Evolutionary conservation across 345 rosid species (phyloP), one percentile per base, ranked within the genome.

Genomic region (Citrus sp.): DNA sequence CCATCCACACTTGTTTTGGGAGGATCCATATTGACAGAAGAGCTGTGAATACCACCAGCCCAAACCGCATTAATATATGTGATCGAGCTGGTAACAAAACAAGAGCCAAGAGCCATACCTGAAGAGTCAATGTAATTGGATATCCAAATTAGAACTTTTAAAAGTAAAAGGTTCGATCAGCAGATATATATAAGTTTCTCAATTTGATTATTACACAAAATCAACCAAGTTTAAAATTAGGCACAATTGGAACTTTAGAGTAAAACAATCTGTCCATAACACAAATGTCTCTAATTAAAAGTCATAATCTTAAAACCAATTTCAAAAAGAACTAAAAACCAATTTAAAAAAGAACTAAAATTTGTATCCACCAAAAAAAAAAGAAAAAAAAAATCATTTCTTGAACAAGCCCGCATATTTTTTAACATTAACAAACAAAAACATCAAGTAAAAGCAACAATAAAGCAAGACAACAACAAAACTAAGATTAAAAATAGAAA

Each of bases 51-150:
- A 83, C 60, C 22, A 95, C 97, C 82, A 95, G 80, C 81, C 93
- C 98, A 78, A 91, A 79, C 58, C 97, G 94, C 93, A 95, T 90
- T 63, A 83, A 75, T 59, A 92, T 84, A 78, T 84, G 92, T 10
- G 99, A 90, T 79, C 98, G 80, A 54, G 99, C 98, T 13, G 99
- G 99, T 68, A 95, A 86, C 75, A 93, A 82, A 75, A 95, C 99
- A n/a, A 95, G 81, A 66, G 90, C 92, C 87, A 95, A 77, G 49
- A 95, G 91, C 99, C 99, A 95, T 79, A 91, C 89, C 99, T 95
- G 85, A 87, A 86, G 34, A 80, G 69, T 59, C 64, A 82, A 84
- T 24, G 77, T 24, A 27, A 78, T 54, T 19, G 37, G 56, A 75
- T 2, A 62, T 55, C 34, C n/a, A 73, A 32, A 60, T 55, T 3